Conservation (phyloP, 139 green algal genomes). For the Micractinium sp. region DNA sequence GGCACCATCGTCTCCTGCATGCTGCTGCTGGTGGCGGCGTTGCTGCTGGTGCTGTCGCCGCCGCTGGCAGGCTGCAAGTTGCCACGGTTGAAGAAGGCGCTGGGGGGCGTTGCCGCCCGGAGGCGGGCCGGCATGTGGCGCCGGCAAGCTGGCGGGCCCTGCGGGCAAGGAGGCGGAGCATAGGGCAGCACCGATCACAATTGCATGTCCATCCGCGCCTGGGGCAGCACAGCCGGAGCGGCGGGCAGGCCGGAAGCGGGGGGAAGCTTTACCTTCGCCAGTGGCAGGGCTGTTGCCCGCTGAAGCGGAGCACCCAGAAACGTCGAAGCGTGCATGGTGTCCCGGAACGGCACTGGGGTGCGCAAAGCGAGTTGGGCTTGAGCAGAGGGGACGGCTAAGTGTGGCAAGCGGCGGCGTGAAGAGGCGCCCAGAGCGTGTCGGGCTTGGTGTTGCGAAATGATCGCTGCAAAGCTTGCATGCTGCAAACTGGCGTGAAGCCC, state of each 20-base stretch:
- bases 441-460: too few species aligned
- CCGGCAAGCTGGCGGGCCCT: neutral
- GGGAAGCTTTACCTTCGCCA: neutral
- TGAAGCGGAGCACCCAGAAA: neutral
- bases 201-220: neutral
- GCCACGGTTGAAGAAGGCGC: constrained; percentile 9
- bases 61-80: neutral
- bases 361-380: too few species aligned
- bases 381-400: too few species aligned
- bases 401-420: too few species aligned
- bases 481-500: too few species aligned
- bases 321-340: neutral
- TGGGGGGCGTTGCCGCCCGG: neutral
- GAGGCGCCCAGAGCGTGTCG: too few species aligned
- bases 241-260: too few species aligned
- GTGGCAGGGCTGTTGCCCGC: neutral
- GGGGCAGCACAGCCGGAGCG: too few species aligned
- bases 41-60: neutral
- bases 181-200: neutral
- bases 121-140: neutral
- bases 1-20: constrained; percentile 18
- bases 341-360: neutral
- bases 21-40: neutral
- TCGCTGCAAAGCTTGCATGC: too few species aligned
- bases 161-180: neutral